A percentile compares a stretch with the other conserved stretches of the same genome.
Evolutionary conservation across 331 rosid genomes (phyloP).

Genomic region (Malus hybrid): DNA sequence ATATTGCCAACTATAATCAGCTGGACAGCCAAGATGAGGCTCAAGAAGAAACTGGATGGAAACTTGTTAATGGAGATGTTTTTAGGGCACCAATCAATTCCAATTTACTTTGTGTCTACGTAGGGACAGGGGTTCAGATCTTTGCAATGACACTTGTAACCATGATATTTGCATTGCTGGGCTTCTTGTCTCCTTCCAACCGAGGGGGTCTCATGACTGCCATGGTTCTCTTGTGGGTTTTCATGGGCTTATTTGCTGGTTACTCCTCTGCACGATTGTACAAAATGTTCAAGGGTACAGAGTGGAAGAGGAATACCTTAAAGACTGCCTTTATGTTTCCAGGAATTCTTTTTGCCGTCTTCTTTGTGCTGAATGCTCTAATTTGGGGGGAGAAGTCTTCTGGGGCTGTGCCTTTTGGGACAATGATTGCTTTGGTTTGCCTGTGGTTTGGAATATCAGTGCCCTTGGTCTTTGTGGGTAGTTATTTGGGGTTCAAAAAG

Average conservation of each 20-base stretch:
- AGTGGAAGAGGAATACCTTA: conserved; percentile 95
- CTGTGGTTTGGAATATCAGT: conserved; percentile 98
- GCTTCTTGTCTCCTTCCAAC: conserved; percentile 96
- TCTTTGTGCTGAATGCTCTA: conserved; percentile 91
- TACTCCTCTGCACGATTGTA: conserved; percentile 91
- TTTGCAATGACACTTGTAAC: conserved; percentile 93
- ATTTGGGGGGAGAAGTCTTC: conserved; percentile 98
- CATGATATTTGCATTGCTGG: conserved; percentile 93
- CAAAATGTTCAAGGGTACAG: conserved; percentile 99
- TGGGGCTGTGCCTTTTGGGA: conserved; percentile 98
- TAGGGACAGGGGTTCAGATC: conserved; percentile 96
- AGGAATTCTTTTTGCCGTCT: conserved; percentile 77
- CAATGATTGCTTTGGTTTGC: conserved; percentile 94
- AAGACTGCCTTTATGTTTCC: conserved; percentile 99
- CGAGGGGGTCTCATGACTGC: conserved; percentile 99
- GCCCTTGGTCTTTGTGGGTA: conserved; percentile 94
- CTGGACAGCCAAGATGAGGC: conserved; percentile 99
- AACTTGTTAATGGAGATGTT: conserved; percentile 95
- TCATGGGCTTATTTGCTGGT: conserved; percentile 97
- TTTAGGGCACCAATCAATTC: conserved; percentile 92
- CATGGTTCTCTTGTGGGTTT: conserved; percentile 99
- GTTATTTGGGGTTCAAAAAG: conserved; percentile 93
- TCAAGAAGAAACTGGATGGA: conserved; percentile 99
- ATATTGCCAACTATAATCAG: conserved; percentile 96
- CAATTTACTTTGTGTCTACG: conserved; percentile 81